Base-by-base conservation (phyloP, 2,329 filamentous ascomycete genomes). In the Nemania diffusa region DNA sequence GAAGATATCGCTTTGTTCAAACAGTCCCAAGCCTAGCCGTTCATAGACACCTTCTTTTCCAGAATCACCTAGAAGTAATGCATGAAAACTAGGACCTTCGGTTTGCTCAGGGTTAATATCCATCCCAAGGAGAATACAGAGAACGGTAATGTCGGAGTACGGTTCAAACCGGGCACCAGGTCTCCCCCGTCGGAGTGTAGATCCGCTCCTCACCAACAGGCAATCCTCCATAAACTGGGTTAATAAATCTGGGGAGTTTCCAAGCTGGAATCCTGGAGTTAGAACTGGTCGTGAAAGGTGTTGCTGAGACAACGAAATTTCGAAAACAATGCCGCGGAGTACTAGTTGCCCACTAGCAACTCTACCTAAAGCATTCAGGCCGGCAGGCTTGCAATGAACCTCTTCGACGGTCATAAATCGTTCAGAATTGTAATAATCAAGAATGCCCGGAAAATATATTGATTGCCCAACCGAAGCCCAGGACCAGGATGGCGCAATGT, bases 401-500 rank as follows among this genome's bases (percentile, higher is more conserved):
- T 44, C 40, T n/a, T 44, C 17, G 17, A 52, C 17, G 15, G 26
- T 34, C 26, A 52, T 9, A 52, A 52, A 52, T 9, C 1, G 26
- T n/a, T 52, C 50, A 3, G 50, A 52, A 5, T n/a, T 8, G 8
- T n/a, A 52, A 52, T 52, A 2, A 26, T 52, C 50, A 5, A 52
- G 26, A 26, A 52, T 32, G 11, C 50, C 50, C 7, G 50, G 50
- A 17, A 52, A 52, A 29, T 52, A 52, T 32, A 52, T 17, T 13
- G 50, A 26, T 52, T 52, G 5, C 50, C 27, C 26, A 32, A 52
- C 27, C 8, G 50, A 52, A 20, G 50, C 50, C 50, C 50, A 52
- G 20, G 50, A 52, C 50, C 50, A 52, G 15, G 50, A 52, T 20
- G 50, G 50, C 4, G 50, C 50, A 32, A 52, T 52, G 27, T 52